phyloP scores from a whole-genome alignment of 345 rosid genomes.

The Arabidopsis arenosa region DNA sequence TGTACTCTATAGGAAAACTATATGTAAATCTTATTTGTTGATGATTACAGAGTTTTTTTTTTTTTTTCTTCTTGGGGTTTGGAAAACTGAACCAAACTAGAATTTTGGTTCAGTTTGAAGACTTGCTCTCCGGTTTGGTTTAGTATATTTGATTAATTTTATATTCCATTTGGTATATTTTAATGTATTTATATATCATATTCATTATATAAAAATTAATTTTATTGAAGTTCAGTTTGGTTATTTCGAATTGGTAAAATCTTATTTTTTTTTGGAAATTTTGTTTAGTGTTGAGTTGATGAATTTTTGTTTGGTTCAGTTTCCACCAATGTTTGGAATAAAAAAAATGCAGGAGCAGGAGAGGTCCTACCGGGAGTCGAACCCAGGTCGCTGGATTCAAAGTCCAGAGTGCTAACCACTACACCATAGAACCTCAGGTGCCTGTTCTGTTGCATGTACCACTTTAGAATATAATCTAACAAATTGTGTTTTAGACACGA shows the following conservation, averaged over 20 bases:
- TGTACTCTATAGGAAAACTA: slow-evolving; percentile 4
- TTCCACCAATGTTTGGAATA: background rate
- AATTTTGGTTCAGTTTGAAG: no score
- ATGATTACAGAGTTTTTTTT: background rate
- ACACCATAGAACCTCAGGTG: slow-evolving; percentile 63
- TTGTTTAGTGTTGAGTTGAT: background rate
- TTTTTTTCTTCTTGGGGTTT: no score
- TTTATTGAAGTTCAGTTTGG: no score
- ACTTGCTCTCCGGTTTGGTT: no score
- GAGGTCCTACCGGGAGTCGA: slow-evolving; percentile 96
- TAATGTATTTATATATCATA: no score
- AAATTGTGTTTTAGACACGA: background rate
- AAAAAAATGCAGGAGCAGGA: background rate
- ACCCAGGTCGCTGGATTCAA: slow-evolving; percentile 99
- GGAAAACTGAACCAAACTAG: background rate
- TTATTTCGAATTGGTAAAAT: no score
- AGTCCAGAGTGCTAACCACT: slow-evolving; percentile 99
- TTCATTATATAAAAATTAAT: no score
- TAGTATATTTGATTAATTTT: background rate
- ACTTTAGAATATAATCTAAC: background rate
- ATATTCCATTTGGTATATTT: background rate
- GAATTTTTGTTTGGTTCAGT: background rate
- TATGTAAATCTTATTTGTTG: slow-evolving; percentile 23
- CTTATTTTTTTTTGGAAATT: no score
- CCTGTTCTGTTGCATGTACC: background rate